These are phyloP conservation scores for Albifimbria verrucaria DNA, from an alignment of 2,329 filamentous ascomycete species.

Conservation along the genomic window DNA sequence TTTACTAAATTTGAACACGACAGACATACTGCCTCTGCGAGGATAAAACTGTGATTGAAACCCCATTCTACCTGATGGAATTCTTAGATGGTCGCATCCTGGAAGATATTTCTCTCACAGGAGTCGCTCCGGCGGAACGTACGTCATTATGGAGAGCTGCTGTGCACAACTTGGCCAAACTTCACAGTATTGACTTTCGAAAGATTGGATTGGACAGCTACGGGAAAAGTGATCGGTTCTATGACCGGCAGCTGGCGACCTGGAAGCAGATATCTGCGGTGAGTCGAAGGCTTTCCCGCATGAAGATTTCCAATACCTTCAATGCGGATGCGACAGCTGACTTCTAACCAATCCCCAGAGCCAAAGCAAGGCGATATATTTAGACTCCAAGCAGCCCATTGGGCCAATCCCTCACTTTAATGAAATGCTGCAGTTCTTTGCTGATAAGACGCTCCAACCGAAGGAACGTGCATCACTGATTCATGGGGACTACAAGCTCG, in stretches of 20 bases:
- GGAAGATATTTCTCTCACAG: slow-evolving; percentile 1
- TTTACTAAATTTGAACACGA: not conserved
- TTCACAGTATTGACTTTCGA: slow-evolving; percentile 6
- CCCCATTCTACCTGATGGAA: slow-evolving; percentile 11
- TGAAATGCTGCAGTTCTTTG: not conserved
- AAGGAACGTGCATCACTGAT: slow-evolving; percentile 6
- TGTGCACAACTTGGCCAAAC: slow-evolving; percentile 7
- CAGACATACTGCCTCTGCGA: slow-evolving; percentile 3
- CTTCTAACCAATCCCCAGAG: slow-evolving; percentile 35
- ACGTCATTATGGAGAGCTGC: slow-evolving; percentile 4
- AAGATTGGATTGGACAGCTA: slow-evolving; percentile 3
- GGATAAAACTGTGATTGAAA: slow-evolving; percentile 8
- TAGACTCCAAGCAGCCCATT: not conserved
- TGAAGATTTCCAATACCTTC: too few relatives aligned
- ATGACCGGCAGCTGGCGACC: slow-evolving; percentile 8
- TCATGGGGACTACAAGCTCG: slow-evolving; percentile 11
- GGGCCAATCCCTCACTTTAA: not conserved
- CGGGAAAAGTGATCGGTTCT: slow-evolving; percentile 5
- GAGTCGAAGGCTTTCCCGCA: not conserved
- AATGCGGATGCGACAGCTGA: too few relatives aligned
- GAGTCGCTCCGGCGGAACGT: slow-evolving; percentile 4
- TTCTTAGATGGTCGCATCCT: slow-evolving; percentile 9
- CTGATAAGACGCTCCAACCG: slow-evolving; percentile 2
- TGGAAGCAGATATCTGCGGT: slow-evolving; percentile 5
- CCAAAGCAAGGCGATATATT: not conserved